Evolutionary conservation across 2,329 filamentous ascomycete species (phyloP), one percentile per base, ranked within the genome.

Genomic region (Diaporthe vexans): DNA sequence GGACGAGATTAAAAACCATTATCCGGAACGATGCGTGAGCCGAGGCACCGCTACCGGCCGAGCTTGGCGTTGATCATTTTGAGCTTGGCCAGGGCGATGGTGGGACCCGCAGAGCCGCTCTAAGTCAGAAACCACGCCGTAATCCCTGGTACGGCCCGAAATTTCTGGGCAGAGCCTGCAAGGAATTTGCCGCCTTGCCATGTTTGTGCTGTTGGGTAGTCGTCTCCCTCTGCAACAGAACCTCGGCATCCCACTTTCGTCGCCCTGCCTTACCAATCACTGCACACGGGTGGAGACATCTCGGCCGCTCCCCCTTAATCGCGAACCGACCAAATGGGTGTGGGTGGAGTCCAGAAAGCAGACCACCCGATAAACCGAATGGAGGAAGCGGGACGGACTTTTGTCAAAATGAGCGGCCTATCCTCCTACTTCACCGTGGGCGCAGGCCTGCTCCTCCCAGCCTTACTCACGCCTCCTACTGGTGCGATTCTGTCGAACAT

Each of bases 61-160:
- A 40, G 46, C 54, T 63, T 72, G 57, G 29, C 68, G 68, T 51
- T 48, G 68, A 71, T 58, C 54, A 21, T 56, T 21, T 35, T 63
- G 57, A 72, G 57, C 57, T 43, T 54, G 52, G 57, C n/a, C 46
- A 52, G 33, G 48, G 48, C 29, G 63, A 17, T 61, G 19, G 40
- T 51, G 46, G 61, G 74, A 73, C 57, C 74, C 74, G 74, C 74
- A 72, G 59, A 74, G 68, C 68, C 74, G 70, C 68, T 43, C n/a
- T 48, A 33, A 51, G 46, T 29, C 54, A 68, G n/a, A 35, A 51
- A 75, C 33, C 43, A 46, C 37, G 57, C 51, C n/a, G 52, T 21
- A 29, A 65, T 21, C 58, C 73, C 59, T 68, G 70, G 58, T 43
- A 35, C 51, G 65, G 52, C 37, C 51, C 48, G 51, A 40, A 33